phyloP scores from a whole-genome alignment of 441 rosid genomes.

The Erodium texanum region DNA sequence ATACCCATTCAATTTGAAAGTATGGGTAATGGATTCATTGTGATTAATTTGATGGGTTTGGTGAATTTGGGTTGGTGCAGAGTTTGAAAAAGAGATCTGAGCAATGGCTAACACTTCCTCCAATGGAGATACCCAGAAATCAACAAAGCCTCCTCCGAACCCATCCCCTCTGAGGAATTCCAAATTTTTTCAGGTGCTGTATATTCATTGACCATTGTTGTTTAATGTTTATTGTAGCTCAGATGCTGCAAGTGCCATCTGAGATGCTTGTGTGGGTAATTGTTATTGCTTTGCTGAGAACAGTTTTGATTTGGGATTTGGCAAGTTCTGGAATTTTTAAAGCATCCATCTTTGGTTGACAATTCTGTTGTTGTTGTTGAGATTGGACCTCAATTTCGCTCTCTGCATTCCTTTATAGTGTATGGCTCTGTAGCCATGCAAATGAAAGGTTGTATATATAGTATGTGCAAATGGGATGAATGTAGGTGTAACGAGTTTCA shows the following conservation, averaged over 20 bases:
- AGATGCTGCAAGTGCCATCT: background rate
- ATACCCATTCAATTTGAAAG: background rate
- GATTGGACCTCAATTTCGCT: background rate
- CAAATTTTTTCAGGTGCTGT: slow-evolving; percentile 72
- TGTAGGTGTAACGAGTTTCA: background rate
- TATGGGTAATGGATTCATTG: background rate
- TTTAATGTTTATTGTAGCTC: background rate
- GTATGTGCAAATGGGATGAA: background rate
- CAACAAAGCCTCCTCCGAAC: slow-evolving; percentile 64
- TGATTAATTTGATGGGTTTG: slow-evolving; percentile 3
- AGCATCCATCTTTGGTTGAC: background rate
- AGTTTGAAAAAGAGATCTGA: slow-evolving; percentile 37
- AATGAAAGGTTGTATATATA: background rate
- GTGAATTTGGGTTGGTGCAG: slow-evolving; percentile 12
- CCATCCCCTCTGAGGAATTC: slow-evolving; percentile 93
- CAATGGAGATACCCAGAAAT: slow-evolving; percentile 40
- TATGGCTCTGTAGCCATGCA: background rate
- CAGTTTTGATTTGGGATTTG: background rate
- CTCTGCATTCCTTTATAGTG: background rate
- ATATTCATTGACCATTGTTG: background rate
- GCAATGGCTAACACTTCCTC: slow-evolving; percentile 51
- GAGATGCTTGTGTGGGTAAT: background rate
- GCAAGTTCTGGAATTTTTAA: background rate
- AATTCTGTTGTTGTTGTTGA: background rate
- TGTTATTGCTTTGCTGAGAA: background rate